phyloP scores from a whole-genome alignment of 1,284 basidiomycete species.

The Phaffia rhodozyma region DNA sequence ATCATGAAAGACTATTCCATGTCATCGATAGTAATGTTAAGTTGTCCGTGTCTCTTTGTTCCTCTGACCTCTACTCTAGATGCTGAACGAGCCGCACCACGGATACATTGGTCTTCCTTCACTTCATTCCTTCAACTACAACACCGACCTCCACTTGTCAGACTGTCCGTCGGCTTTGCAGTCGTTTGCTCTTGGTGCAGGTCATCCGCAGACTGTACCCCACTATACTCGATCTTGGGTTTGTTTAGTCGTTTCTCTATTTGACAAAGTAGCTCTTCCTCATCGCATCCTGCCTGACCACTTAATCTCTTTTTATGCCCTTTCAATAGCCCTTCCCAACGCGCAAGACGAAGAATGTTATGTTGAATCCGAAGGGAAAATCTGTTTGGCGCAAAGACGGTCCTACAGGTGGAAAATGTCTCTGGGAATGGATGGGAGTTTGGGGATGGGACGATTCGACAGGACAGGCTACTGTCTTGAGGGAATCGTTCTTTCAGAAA shows the following conservation, averaged over 20 bases:
- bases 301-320: too few relatives aligned
- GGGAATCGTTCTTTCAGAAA: constrained; percentile 68
- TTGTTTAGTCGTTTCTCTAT: too few relatives aligned
- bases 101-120: constrained; percentile 78
- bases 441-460: constrained; percentile 70
- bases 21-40: not conserved
- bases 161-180: constrained; percentile 69
- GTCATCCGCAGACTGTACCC: constrained; percentile 53
- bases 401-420: constrained; percentile 55
- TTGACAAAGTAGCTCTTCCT: too few relatives aligned
- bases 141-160: constrained; percentile 82
- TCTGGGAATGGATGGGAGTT: constrained; percentile 86
- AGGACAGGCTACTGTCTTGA: constrained; percentile 61
- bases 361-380: constrained; percentile 48
- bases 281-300: too few relatives aligned
- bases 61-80: constrained; percentile 37
- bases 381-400: constrained; percentile 60
- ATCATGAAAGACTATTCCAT: not conserved
- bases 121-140: constrained; percentile 76
- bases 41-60: not conserved
- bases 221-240: constrained; percentile 63
- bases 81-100: constrained; percentile 93
- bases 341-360: constrained; percentile 42
- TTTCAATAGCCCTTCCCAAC: constrained; percentile 54
- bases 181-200: constrained; percentile 70